These are phyloP conservation scores for Linnemannia zychae DNA, from an alignment of 192 early-diverging fungal species.

Conservation along the genomic window DNA sequence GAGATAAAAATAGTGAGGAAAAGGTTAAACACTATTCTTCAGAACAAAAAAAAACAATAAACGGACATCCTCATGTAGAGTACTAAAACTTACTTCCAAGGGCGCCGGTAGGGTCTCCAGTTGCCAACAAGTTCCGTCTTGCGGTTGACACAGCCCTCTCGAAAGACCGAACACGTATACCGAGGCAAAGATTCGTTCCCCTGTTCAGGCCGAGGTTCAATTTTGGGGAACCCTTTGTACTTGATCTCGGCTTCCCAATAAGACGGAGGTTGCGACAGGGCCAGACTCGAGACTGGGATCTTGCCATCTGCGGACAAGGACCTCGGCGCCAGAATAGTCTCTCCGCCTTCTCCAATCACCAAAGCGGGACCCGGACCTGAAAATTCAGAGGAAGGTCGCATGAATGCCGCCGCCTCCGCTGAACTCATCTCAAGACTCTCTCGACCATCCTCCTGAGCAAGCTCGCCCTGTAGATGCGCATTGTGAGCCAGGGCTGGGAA, in stretches of 20 bases:
- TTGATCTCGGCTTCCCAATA: slow-evolving; percentile 55
- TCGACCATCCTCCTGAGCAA: slow-evolving; percentile 30
- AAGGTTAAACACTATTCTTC: not conserved
- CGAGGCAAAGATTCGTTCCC: slow-evolving; percentile 61
- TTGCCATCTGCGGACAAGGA: slow-evolving; percentile 10
- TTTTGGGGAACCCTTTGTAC: slow-evolving; percentile 41
- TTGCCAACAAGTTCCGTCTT: slow-evolving; percentile 61
- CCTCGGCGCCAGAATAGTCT: not conserved
- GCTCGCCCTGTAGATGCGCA: slow-evolving; percentile 27
- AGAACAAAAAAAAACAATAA: not conserved
- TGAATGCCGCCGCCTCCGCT: not conserved
- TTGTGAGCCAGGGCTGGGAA: slow-evolving; percentile 18
- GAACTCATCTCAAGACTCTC: slow-evolving; percentile 34
- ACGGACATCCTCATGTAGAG: not conserved
- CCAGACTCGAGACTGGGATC: slow-evolving; percentile 43
- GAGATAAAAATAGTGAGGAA: not conserved
- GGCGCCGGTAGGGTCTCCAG: slow-evolving; percentile 54
- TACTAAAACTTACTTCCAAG: slow-evolving; percentile 58
- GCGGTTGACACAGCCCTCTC: slow-evolving; percentile 56
- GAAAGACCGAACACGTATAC: slow-evolving; percentile 61
- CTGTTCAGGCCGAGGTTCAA: slow-evolving; percentile 56
- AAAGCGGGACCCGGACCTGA: slow-evolving; percentile 8
- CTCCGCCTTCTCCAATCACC: not conserved
- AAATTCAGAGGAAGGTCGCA: slow-evolving; percentile 5
- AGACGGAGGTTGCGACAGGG: slow-evolving; percentile 39